Evolutionary conservation across 2,329 filamentous ascomycete species (phyloP), one percentile per base, ranked within the genome.

Genomic region (Macrophomina tecta): DNA sequence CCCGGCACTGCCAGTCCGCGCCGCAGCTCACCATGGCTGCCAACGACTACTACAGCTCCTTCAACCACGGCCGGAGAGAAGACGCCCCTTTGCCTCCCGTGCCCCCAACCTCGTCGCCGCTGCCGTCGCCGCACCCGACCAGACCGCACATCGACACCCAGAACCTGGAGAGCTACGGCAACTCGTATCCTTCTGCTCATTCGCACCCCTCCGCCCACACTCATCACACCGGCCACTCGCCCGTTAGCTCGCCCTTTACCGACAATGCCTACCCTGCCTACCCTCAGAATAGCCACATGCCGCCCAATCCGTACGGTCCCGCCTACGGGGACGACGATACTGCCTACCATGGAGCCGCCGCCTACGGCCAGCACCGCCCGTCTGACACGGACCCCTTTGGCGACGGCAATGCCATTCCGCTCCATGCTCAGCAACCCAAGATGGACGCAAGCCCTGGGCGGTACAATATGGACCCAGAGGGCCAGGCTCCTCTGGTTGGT

Each of bases 231-330:
- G 30, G 45, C 49, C 40, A 68, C 65, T 53, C 55, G 45, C 68
- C 71, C 32, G 71, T 73, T 18, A 73, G 80, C 72, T 86, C 85
- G 56, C 86, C 89, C 66, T 91, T 91, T 76, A 88, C 90, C 77
- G 89, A 91, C 76, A 82, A 89, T 78, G 83, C 85, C 67, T 90
- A 91, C 74, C 87, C 88, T 66, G 81, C 84, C 61, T 83, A 83
- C 72, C 79, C 82, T 67, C 77, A 56, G 11, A 36, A 73, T 67
- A 64, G 75, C 75, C 49, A 75, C 80, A 58, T 51, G 14, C 76
- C 82, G 65, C 82, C 84, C 69, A 86, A 90, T 71, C 86, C 86
- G 23, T 79, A 66, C 56, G 65, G 65, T 11, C 64, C 83, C 68
- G 89, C 91, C 73, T 83, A 87, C 71, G 84, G 85, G 58, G 80